Conservation (phyloP, 495 filamentous ascomycete species). For the Aspergillus cristatus region DNA sequence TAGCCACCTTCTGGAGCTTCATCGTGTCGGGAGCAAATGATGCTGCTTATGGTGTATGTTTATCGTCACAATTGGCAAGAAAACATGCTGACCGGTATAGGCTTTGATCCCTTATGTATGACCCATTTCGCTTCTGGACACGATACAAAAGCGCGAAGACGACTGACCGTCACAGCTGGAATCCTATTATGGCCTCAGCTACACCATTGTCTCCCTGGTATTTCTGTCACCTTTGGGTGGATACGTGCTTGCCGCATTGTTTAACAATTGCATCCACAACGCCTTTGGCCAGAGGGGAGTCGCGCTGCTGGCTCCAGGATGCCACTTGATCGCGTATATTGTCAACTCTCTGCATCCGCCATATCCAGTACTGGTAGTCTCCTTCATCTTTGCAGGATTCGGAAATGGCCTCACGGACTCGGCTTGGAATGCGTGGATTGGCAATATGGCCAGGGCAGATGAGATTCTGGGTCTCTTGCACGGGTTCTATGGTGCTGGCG, state of each 20-base stretch:
- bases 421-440: conserved; percentile 58
- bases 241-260: conserved; percentile 46
- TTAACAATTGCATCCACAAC: conserved; percentile 50
- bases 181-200: conserved; percentile 47
- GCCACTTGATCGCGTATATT: conserved; percentile 55
- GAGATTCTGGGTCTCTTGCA: conserved; percentile 51
- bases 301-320: conserved; percentile 54
- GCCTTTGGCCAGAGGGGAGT: conserved; percentile 65
- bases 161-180: conserved; percentile 36
- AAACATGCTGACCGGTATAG: conserved; percentile 18
- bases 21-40: conserved; percentile 77
- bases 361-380: conserved; percentile 48
- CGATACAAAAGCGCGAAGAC: not conserved
- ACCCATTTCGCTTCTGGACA: not conserved
- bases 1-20: conserved; percentile 64
- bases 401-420: conserved; percentile 56
- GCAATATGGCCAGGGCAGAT: conserved; percentile 53
- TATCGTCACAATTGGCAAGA: not conserved
- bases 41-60: conserved; percentile 64
- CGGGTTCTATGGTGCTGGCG: conserved; percentile 49
- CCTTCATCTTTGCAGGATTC: conserved; percentile 51
- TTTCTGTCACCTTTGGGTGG: conserved; percentile 55
- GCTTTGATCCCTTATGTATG: conserved; percentile 51
- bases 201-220: conserved; percentile 52
- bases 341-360: conserved; percentile 51